A percentile compares a stretch with the other conserved stretches of the same genome.
phyloP scores from a whole-genome alignment of 495 filamentous ascomycete genomes.

The Polyplosphaeria fusca region DNA sequence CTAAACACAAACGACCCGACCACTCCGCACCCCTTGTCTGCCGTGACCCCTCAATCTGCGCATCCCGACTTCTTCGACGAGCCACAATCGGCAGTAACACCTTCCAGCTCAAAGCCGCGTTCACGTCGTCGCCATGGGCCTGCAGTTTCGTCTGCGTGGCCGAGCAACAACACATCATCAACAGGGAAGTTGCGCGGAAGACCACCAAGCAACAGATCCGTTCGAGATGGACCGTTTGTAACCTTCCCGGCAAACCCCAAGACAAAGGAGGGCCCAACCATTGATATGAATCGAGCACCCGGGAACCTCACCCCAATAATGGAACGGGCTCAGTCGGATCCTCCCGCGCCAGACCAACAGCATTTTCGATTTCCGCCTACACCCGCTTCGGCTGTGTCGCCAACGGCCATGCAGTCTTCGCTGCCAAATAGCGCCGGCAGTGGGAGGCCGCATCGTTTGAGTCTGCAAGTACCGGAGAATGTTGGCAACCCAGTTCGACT shows the following conservation, averaged over 20 bases:
- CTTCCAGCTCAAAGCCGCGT: slow-evolving; percentile 53
- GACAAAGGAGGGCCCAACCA: slow-evolving; percentile 40
- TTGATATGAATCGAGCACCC: slow-evolving; percentile 31
- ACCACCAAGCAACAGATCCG: slow-evolving; percentile 75
- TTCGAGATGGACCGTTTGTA: slow-evolving; percentile 76
- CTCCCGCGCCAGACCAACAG: slow-evolving; percentile 23
- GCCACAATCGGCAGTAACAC: slow-evolving; percentile 68
- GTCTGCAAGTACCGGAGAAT: slow-evolving; percentile 77
- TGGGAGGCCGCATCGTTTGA: slow-evolving; percentile 55
- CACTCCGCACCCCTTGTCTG: slow-evolving; percentile 73
- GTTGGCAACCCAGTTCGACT: slow-evolving; percentile 70
- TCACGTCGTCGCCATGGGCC: slow-evolving; percentile 78
- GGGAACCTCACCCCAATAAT: slow-evolving; percentile 28
- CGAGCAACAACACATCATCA: slow-evolving; percentile 60
- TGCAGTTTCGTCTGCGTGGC: slow-evolving; percentile 93
- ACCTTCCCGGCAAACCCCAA: slow-evolving; percentile 76
- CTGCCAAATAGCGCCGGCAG: slow-evolving; percentile 29
- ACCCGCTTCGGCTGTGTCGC: slow-evolving; percentile 26
- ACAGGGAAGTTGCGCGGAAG: slow-evolving; percentile 77
- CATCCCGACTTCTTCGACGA: slow-evolving; percentile 52
- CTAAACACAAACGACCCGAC: slow-evolving; percentile 51
- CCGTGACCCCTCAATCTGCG: slow-evolving; percentile 60
- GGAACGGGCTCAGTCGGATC: slow-evolving; percentile 32
- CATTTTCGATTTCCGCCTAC: slow-evolving; percentile 32
- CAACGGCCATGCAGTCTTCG: slow-evolving; percentile 23